phyloP scores from a whole-genome alignment of 106 monocot genomes.

The Alisma plantagoaquatica region DNA sequence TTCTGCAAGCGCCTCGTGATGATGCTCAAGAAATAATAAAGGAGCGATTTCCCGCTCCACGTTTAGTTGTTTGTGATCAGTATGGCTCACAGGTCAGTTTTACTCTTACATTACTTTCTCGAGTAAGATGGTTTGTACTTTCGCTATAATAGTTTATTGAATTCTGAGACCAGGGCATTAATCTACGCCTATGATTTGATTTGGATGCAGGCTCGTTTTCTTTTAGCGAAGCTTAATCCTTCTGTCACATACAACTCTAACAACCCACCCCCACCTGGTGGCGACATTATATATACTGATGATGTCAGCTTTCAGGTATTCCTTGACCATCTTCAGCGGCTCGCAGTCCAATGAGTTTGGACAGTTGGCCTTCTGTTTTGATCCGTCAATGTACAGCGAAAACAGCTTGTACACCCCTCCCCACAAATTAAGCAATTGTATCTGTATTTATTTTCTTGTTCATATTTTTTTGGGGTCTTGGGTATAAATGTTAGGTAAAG shows the following conservation, averaged over 20 bases:
- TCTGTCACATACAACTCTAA: slow-evolving; percentile 73
- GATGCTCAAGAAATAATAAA: slow-evolving; percentile 81
- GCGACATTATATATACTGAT: slow-evolving; percentile 79
- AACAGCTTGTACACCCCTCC: too few species aligned
- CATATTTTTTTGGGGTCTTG: too few species aligned
- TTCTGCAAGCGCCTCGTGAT: slow-evolving; percentile 73
- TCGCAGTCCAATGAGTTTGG: slow-evolving; percentile 45
- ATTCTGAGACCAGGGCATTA: too few species aligned
- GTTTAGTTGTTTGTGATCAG: slow-evolving; percentile 94
- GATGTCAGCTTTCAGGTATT: slow-evolving; percentile 88
- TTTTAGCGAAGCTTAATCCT: slow-evolving; percentile 73
- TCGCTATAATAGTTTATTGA: too few species aligned
- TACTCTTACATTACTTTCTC: neutral
- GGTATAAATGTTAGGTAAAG: too few species aligned
- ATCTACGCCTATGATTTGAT: too few species aligned
- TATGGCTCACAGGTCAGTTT: slow-evolving; percentile 89
- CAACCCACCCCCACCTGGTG: slow-evolving; percentile 42
- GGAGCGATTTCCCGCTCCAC: slow-evolving; percentile 88
- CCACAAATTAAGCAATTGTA: too few species aligned
- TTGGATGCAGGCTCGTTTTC: slow-evolving; percentile 56
- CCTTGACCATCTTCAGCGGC: slow-evolving; percentile 71
- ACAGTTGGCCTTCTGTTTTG: too few species aligned
- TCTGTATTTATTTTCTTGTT: too few species aligned
- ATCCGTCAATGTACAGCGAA: too few species aligned
- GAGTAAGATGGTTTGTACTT: too few species aligned